Base-by-base conservation (phyloP, 257 asterid species). In the Ajuga chamaepitys region DNA sequence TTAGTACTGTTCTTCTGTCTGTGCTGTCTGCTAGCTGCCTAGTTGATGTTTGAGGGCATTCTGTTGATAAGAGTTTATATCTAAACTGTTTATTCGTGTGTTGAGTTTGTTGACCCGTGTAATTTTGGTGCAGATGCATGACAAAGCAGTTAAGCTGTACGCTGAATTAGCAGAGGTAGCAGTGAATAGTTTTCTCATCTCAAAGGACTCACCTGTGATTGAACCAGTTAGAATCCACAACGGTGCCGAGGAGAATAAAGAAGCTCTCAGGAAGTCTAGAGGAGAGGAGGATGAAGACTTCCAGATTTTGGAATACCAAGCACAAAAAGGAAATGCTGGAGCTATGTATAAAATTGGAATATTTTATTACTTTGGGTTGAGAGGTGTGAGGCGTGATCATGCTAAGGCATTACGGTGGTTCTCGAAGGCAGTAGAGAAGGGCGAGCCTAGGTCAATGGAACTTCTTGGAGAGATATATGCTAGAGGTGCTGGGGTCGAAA, bases 271-370 rank as follows among this genome's bases (percentile, higher is more conserved):
- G 64, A 90, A 86, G 75, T 90, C 95, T 11, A 83, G 96, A 74
- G 99, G 99, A 41, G 99, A 94, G 80, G 99, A 94, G 70, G 97
- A 90, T 71, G 97, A 94, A 72, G 96, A 94, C 78, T 94, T 94
- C 80, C 99, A 94, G 76, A 88, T 94, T 70, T 78, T 83, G 83
- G 99, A 94, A 68, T 90, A 90, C 74, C 97, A 88, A 72, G 99
- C 99, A 20, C 95, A 82, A 73, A 93, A 89, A 74, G 99, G 99
- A 62, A 87, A 87, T 65, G 97, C 96, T 2, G 96, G 89, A 58
- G 99, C 97, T 25, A 94, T 94, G 99, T 88, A 90, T 69, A 86
- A 73, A 80, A 85, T 94, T 61, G 99, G 99, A 55, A 73, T 90
- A 66, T 90, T 86, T 75, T 88, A 90, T 74, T 94, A 94, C 81